Evolutionary conservation across 2,329 filamentous ascomycete species (phyloP), one percentile per base, ranked within the genome.

Genomic region (Aspergillus hiratsukae): DNA sequence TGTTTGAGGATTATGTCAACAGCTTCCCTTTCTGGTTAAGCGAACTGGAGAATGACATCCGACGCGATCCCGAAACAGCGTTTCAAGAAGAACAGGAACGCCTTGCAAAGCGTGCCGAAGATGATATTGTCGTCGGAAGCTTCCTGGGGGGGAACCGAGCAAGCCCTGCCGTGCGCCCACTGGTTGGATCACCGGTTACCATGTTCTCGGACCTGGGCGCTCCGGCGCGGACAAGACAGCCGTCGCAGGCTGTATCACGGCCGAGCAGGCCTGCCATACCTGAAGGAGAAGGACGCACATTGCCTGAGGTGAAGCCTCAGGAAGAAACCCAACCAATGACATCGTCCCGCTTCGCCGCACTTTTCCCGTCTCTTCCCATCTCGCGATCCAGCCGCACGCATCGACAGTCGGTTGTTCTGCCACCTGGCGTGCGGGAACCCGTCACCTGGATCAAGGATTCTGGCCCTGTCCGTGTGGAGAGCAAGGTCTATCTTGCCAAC

Each of bases 401-500:
- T 54, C 78, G 81, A 48, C 73, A 80, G 64, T 76, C 77, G 28
- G 76, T 78, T 11, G 76, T 81, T 52, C 80, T 97, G 3, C 94
- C 94, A 0, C 89, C 91, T 27, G 94, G 94, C 31, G 90, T 99
- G n/a, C 84, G 84, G 23, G 87, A 95, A 69, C 94, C 94, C 1
- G 85, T 83, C 8, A 82, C 86, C 62, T 95, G 93, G 87, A 90
- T 99, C 80, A 99, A 99, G 79, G 95, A 99, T 75, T 84, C 88
- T 35, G 93, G 94, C 3, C 89, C 91, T 37, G 83, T 97, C 62
- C 89, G 91, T 70, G 91, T 99, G 56, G 94, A 99, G 77, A 91
- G 91, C 59, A 99, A 99, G 76, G 93, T 99, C 29, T 99, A 94
- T 93, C 87, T 99, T 56, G 94, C 94, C 54, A 99, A 99, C 75